Evolutionary conservation across 2,329 filamentous ascomycete genomes (phyloP), one percentile per base, ranked within the genome.

Genomic region (Lizonia empirigonia): DNA sequence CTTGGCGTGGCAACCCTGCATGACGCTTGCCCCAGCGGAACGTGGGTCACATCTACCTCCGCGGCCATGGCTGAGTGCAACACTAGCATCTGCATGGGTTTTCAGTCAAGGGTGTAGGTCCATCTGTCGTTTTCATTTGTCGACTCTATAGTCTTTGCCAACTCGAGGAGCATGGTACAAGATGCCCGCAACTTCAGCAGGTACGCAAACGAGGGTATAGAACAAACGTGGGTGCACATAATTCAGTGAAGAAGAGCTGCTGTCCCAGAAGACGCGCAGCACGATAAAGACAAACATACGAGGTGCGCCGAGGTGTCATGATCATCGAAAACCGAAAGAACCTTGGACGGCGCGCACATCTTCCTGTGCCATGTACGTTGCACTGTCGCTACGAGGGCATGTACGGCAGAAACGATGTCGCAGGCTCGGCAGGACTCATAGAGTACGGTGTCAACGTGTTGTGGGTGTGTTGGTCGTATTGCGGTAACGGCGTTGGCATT

Each of bases 391-490:
- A 49, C 7, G 45, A 33, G 46, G 69, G 65, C 36, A 73, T 56
- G 45, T 67, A 73, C 8, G 69, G 62, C 44, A 69, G 56, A 41
- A 67, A 73, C 12, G 55, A 48, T 9, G 58, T 53, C 26, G 68
- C 52, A 6, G 65, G 60, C 50, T 71, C 70, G 7, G 69, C 62
- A 6, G 72, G 72, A 35, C 71, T 74, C 62, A 72, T 70, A 4
- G 68, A 63, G 41, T 72, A 73, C 19, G 66, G 64, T 13, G 68
- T 64, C 35, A 70, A 72, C 23, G 63, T 62, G 30, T 65, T 59
- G 16, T 69, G 66, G 16, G 66, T 38, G 30, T 67, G 60, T 34
- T 69, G 65, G 27, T 74, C 70, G 56, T 67, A 69, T 12, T 70
- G 68, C 10, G 64, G 63, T 55, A 71, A 68, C 0, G 69, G 64